Evolutionary conservation across 208 protist genomes (phyloP).

Genomic region (Acanthamoeba royreba): DNA sequence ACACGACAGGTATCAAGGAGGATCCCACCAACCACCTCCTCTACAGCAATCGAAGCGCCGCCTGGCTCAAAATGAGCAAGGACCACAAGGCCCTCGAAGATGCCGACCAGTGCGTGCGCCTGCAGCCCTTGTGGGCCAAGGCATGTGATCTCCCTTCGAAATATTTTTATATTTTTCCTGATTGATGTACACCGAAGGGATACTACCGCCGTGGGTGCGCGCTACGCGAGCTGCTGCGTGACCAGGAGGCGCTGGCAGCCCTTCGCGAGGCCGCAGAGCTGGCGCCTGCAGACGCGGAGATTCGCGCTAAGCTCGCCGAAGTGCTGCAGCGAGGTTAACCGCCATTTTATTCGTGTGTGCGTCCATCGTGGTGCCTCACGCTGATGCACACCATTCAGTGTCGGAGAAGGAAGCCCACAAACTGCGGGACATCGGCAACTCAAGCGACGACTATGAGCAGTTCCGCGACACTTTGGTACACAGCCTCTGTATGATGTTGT

Average conservation of each 20-base stretch:
- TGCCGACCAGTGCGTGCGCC: background rate
- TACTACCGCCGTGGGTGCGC: background rate
- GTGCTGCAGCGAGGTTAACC: background rate
- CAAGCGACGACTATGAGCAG: background rate
- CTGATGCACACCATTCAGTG: background rate
- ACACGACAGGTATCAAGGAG: background rate
- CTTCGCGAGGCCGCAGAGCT: background rate
- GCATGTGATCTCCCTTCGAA: background rate
- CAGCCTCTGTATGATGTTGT: too few species aligned
- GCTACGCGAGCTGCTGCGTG: background rate
- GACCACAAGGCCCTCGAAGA: conserved; percentile 14
- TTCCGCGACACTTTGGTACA: background rate
- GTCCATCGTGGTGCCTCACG: background rate
- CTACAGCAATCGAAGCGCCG: background rate
- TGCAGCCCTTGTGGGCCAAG: background rate
- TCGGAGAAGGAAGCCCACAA: background rate
- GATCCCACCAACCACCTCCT: background rate
- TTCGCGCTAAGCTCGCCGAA: background rate
- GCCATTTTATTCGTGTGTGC: background rate
- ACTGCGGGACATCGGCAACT: background rate
- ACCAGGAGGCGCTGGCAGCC: background rate
- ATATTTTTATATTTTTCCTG: background rate
- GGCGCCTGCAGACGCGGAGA: background rate
- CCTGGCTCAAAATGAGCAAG: background rate
- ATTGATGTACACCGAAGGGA: background rate